phyloP scores from a whole-genome alignment of 768 basidiomycete species.

The Pulveroboletus sp. region DNA sequence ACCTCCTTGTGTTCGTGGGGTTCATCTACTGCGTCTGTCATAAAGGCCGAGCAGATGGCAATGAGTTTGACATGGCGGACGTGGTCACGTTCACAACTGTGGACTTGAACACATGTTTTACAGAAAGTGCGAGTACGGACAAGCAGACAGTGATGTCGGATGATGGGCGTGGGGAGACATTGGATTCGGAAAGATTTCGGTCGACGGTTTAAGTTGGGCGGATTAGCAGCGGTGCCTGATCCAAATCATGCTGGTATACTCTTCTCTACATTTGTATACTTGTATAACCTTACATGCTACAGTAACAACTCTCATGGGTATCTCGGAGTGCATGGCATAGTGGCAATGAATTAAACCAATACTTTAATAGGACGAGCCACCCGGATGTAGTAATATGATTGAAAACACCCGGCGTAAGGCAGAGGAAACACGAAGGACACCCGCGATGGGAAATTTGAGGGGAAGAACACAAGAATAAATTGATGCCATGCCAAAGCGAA shows the following conservation, averaged over 20 bases:
- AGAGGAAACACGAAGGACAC: too few relatives aligned
- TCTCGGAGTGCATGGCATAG: too few relatives aligned
- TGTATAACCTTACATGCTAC: background rate
- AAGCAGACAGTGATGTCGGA: background rate
- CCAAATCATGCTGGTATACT: background rate
- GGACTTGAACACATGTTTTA: slow-evolving; percentile 6
- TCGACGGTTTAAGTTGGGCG: background rate
- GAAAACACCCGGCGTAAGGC: too few relatives aligned
- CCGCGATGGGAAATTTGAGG: too few relatives aligned
- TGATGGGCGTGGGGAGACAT: background rate
- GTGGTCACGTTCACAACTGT: slow-evolving; percentile 13
- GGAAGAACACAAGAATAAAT: too few relatives aligned
- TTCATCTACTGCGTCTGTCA: slow-evolving; percentile 18
- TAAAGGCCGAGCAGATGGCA: background rate
- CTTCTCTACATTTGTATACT: background rate
- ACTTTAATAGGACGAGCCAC: too few relatives aligned
- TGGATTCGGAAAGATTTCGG: background rate
- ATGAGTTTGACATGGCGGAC: slow-evolving; percentile 6
- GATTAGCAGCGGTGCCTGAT: too few relatives aligned
- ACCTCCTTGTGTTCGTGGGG: slow-evolving; percentile 24
- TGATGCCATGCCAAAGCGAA: too few relatives aligned
- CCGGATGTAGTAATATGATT: too few relatives aligned
- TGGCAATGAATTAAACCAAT: too few relatives aligned
- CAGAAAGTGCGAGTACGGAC: background rate
- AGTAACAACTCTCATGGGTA: too few relatives aligned